Evolutionary conservation across 345 rosid genomes (phyloP).

Genomic region (Lenwebbia sp.): DNA sequence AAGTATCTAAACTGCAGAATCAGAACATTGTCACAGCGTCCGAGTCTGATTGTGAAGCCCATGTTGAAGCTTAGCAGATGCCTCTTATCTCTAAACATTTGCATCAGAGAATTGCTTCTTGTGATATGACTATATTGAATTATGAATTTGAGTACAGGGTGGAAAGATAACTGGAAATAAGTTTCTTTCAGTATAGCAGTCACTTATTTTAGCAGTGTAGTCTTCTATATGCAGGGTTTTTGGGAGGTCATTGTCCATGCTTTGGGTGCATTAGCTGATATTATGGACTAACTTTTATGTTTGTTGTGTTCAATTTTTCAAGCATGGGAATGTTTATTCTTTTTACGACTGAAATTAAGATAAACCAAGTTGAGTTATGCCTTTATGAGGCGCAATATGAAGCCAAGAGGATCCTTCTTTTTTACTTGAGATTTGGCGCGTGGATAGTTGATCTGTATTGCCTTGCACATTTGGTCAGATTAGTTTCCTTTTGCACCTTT

Average conservation of each 20-base stretch:
- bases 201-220: neutral
- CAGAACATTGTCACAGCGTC: neutral
- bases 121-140: neutral
- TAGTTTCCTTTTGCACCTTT: neutral
- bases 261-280: neutral
- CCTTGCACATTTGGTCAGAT: neutral
- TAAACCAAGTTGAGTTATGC: neutral
- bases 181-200: neutral
- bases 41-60: neutral
- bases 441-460: neutral
- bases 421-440: neutral
- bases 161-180: neutral
- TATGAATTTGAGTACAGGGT: neutral
- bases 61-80: neutral
- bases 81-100: neutral
- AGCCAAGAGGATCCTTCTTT: neutral
- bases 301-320: neutral
- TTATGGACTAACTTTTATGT: neutral
- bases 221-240: neutral
- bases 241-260: neutral
- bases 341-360: neutral
- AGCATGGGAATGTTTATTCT: neutral
- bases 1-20: neutral
- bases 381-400: neutral
- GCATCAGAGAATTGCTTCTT: neutral